These are phyloP conservation scores for Saccharomycopsis fibuligera DNA, from an alignment of 805 yeast species.

Conservation along the genomic window DNA sequence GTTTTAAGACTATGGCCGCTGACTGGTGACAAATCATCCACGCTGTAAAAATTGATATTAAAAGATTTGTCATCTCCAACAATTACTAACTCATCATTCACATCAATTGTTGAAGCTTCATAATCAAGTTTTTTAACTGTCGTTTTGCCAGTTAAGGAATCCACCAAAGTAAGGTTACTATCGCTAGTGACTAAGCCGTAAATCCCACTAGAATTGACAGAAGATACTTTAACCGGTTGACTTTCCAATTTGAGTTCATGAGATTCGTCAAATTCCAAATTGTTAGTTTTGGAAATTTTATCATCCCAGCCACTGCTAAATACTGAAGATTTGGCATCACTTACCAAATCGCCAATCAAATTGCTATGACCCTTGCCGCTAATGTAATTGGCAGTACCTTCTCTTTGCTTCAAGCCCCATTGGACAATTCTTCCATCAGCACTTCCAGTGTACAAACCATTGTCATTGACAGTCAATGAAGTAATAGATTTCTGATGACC, in stretches of 20 bases:
- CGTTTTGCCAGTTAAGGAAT: constrained; percentile 21
- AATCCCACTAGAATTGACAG: constrained; percentile 27
- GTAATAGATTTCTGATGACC: constrained; percentile 88
- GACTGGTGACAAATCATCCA: constrained; percentile 28
- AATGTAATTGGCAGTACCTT: constrained; percentile 32
- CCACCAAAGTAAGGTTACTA: constrained; percentile 32
- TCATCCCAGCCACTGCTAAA: constrained; percentile 88
- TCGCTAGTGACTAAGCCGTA: constrained; percentile 41
- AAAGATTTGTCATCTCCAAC: constrained; percentile 42
- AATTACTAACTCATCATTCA: constrained; percentile 38
- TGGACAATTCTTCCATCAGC: constrained; percentile 69
- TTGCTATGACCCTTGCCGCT: constrained; percentile 52
- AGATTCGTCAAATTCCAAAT: constrained; percentile 26
- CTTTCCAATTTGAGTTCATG: constrained; percentile 28
- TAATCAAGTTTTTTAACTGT: constrained; percentile 30
- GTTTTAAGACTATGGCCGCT: constrained; percentile 17
- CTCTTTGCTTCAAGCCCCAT: constrained; percentile 42
- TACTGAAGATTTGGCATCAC: constrained; percentile 24
- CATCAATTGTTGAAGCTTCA: constrained; percentile 41
- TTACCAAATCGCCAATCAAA: constrained; percentile 52
- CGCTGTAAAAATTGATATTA: constrained; percentile 35
- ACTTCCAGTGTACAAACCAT: constrained; percentile 54
- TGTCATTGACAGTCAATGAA: constrained; percentile 35
- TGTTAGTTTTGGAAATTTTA: constrained; percentile 36
- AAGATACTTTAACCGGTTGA: constrained; percentile 47